Percentiles rank a stretch among this genome's conserved stretches.
Evolutionary conservation across 73 alveolate species (phyloP).

Genomic region (Paramecium tetraurelia): DNA sequence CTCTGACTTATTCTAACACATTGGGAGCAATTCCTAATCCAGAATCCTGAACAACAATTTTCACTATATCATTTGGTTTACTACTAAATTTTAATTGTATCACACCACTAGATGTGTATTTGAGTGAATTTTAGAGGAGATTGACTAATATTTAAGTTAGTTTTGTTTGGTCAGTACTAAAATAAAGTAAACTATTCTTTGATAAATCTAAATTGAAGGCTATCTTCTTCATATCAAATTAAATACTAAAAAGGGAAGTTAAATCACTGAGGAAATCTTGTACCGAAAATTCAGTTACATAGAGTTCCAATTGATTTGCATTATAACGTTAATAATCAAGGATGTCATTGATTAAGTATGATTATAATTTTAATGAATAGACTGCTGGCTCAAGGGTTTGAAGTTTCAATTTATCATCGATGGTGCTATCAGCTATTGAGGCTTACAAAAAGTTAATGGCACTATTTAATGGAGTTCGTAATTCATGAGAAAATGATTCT

Average conservation of each 20-base stretch:
- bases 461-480: conserved; percentile 44
- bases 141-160: conserved; percentile 14
- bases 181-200: background rate
- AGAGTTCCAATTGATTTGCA: background rate
- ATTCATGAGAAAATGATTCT: conserved; percentile 37
- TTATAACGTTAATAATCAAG: background rate
- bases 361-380: background rate
- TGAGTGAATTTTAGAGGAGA: background rate
- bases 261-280: background rate
- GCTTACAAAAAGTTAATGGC: background rate
- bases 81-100: background rate
- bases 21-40: background rate
- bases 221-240: background rate
- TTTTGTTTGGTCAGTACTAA: background rate
- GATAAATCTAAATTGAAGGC: background rate
- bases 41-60: background rate
- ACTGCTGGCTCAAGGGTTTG: conserved; percentile 10
- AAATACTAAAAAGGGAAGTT: background rate
- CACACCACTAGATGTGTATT: background rate
- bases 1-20: background rate
- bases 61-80: background rate
- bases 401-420: background rate
- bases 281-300: background rate
- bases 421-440: background rate
- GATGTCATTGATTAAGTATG: conserved; percentile 8